Base-by-base conservation (phyloP, 2,329 filamentous ascomycete species). In the Celoporthe dispersa region DNA sequence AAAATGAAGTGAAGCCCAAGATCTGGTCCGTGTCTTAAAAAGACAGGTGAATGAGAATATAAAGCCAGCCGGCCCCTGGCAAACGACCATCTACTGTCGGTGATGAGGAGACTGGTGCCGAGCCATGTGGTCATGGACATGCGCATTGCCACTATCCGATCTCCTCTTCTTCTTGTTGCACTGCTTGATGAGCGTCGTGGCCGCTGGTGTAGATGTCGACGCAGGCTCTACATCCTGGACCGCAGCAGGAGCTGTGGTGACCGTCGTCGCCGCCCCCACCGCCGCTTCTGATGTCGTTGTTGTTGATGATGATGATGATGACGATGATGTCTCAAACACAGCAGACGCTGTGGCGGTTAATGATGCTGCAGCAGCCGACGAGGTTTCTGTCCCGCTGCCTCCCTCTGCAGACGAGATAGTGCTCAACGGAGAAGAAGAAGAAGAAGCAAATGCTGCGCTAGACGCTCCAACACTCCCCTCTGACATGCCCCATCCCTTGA, bases 401-500 rank as follows among this genome's bases (percentile, higher is more conserved):
- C 16, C 57, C 22, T 60, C 57, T 31, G 57, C 33, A 22, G 57
- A 33, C 31, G 57, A 60, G 57, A 8, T 31, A 37, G 31, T 35
- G 28, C 19, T 60, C 12, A 25, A 33, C 14, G 14, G 7, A 53
- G 48, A 16, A 57, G 53, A 11, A 57, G 53, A 16, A 35, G n/a
- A 11, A 55, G 51, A 57, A 57, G 25, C 28, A 57, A 31, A 12
- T 1, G 28, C 53, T 57, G 53, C 25, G 12, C 35, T 28, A 25
- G 62, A 8, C 14, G n/a, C 19, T 5, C n/a, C 67, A 25, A 19
- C 73, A 28, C 73, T 77, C 69, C 86, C 86, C 69, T 82, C 82
- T 3, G 65, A 61, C 19, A 63, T 51, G 37, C 78, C 75, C 82
- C 84, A 90, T 61, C 86, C 84, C 51, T 81, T 81, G n/a, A 89